Conservation (phyloP, 2,329 filamentous ascomycete genomes). For the Scedosporium dehoogii region DNA sequence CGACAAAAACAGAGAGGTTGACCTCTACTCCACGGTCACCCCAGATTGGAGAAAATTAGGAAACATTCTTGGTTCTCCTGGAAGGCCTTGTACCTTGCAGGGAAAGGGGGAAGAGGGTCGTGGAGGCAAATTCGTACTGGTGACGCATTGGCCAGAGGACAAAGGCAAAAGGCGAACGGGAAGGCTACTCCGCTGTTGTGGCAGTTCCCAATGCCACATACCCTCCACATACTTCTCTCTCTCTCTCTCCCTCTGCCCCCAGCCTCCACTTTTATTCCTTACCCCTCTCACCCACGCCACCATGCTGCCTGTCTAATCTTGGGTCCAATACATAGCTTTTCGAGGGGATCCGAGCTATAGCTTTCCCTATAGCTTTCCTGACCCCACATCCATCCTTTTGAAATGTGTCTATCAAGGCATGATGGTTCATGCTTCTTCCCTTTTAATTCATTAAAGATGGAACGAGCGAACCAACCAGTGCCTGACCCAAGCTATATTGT, state of each 20-base stretch:
- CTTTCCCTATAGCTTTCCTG: not conserved
- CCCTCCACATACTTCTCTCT: not conserved
- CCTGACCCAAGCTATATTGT: not conserved
- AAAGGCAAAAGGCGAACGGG: not conserved
- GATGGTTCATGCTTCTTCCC: constrained; percentile 2
- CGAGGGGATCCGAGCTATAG: not conserved
- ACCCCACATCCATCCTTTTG: not conserved
- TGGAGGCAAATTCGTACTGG: not conserved
- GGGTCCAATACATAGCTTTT: not conserved
- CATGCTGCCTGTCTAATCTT: not conserved
- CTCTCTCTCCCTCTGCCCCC: not conserved
- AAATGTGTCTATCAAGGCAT: not conserved
- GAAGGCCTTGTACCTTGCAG: constrained; percentile 3
- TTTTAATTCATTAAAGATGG: not conserved
- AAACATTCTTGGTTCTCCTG: not conserved
- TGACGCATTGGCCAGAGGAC: not conserved
- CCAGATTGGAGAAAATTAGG: not conserved
- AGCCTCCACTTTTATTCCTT: not conserved
- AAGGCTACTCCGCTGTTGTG: not conserved
- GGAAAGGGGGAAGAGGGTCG: not conserved
- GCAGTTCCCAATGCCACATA: not conserved
- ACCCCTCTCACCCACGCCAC: not conserved
- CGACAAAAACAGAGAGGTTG: not conserved
- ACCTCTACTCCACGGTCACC: not conserved
- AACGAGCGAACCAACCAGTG: constrained; percentile 6